Evolutionary conservation across 768 basidiomycete species (phyloP), one percentile per base, ranked within the genome.

Genomic region (Naganishia vaughanmartiniae): DNA sequence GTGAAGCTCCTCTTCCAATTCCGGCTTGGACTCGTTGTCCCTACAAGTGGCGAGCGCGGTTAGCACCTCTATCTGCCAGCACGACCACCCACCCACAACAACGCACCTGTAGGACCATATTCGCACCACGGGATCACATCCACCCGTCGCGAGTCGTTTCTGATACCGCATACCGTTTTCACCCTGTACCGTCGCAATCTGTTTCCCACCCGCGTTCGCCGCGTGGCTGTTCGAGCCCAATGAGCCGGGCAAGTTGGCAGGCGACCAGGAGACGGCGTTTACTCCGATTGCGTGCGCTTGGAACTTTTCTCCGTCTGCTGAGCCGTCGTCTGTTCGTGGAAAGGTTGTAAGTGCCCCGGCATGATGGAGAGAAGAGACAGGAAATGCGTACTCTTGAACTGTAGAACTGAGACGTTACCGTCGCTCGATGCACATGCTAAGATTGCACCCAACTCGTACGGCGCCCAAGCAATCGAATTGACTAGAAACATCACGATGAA

Each of bases 391-490:
- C 93, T 92, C 87, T 96, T 94, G 85, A 98, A 98, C 9, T 90
- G 90, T 67, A 99, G 84, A 45, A 99, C 93, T 11, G 95, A 98
- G 51, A 99, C 86, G 80, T 94, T 95, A 73, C 95, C 94, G 81
- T 99, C 96, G 0, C 92, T 95, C 26, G 92, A 94, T 1, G 95
- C 95, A 78, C 96, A 99, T 4, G 93, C 95, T 48, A 98, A 85
- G 73, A 97, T 94, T 0, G 96, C 92, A 39, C 95, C 96, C 17
- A 97, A 87, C 79, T 98, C 95, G 75, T 96, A 93, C 1, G 96
- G 93, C n/a, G 95, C 95, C 96, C 96, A 99, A 0, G 92, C 92
- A 26, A 98, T 90, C 0, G 94, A 94, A 83, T 99, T 99, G 58
- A 98, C 95, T 95, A 70, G 2, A 54, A n/a, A 19, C 4, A 6